A percentile compares a stretch with the other conserved stretches of the same genome.
These are phyloP conservation scores for Scedosporium dehoogii DNA, from an alignment of 2,329 filamentous ascomycete genomes.

Conservation along the genomic window DNA sequence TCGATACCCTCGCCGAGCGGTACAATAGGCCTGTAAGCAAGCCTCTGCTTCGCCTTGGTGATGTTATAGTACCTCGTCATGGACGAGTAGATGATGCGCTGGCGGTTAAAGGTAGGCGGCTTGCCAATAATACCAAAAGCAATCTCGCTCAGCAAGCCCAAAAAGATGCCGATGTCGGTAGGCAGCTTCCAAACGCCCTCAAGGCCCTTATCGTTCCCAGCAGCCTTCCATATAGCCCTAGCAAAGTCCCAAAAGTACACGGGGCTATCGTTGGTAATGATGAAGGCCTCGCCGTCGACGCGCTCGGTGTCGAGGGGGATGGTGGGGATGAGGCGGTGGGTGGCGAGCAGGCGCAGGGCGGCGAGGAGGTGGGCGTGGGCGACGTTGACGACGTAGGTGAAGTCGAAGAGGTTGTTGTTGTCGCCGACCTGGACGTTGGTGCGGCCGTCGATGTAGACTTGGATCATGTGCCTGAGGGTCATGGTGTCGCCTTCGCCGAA, in stretches of 20 bases:
- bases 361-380: slow-evolving; percentile 77
- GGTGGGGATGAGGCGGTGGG: slow-evolving; percentile 32
- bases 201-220: slow-evolving; percentile 41
- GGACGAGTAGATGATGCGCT: slow-evolving; percentile 55
- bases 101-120: slow-evolving; percentile 46
- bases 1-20: slow-evolving; percentile 54
- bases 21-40: slow-evolving; percentile 62
- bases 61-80: slow-evolving; percentile 75
- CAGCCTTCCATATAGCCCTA: slow-evolving; percentile 62
- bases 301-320: slow-evolving; percentile 62
- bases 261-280: slow-evolving; percentile 82
- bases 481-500: slow-evolving; percentile 84
- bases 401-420: slow-evolving; percentile 54
- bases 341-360: slow-evolving; percentile 58
- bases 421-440: slow-evolving; percentile 73
- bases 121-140: slow-evolving; percentile 38
- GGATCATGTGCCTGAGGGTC: slow-evolving; percentile 62
- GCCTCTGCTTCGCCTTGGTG: slow-evolving; percentile 58
- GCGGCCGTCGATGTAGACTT: slow-evolving; percentile 57
- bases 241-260: slow-evolving; percentile 89
- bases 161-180: slow-evolving; percentile 36
- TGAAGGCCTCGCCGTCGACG: slow-evolving; percentile 78
- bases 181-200: slow-evolving; percentile 46
- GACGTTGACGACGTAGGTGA: slow-evolving; percentile 54
- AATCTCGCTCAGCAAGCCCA: slow-evolving; percentile 45